phyloP scores from a whole-genome alignment of 768 basidiomycete species.

The Hygrocybe coccinea region DNA sequence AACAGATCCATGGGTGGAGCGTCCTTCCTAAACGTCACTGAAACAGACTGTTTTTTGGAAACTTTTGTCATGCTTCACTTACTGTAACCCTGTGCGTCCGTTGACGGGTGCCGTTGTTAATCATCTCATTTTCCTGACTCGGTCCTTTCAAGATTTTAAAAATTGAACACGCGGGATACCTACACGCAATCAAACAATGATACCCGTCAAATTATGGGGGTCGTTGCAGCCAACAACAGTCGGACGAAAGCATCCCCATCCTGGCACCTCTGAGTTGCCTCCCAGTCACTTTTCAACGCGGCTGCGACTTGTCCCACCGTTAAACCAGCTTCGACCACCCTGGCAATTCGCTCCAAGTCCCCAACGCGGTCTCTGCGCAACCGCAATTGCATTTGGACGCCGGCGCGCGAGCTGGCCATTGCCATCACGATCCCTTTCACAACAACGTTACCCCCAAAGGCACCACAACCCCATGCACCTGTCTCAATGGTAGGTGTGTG shows the following conservation, averaged over 20 bases:
- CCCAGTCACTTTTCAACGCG: not conserved
- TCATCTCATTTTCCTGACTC: no score
- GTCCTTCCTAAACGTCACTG: not conserved
- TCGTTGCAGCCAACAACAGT: not conserved
- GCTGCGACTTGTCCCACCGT: not conserved
- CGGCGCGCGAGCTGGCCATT: slow-evolving; percentile 26
- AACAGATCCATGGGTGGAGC: slow-evolving; percentile 47
- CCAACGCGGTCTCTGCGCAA: not conserved
- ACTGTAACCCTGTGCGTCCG: no score
- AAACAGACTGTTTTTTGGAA: not conserved
- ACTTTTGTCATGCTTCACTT: no score
- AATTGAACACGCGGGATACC: no score
- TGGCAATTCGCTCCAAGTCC: not conserved
- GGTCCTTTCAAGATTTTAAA: no score
- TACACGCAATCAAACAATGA: no score
- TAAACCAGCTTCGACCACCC: not conserved
- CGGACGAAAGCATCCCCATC: not conserved
- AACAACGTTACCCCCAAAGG: slow-evolving; percentile 31
- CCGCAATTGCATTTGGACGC: slow-evolving; percentile 19
- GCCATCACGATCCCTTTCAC: slow-evolving; percentile 29
- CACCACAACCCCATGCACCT: slow-evolving; percentile 33
- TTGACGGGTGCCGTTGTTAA: no score
- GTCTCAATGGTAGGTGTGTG: slow-evolving; percentile 4
- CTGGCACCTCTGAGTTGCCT: not conserved
- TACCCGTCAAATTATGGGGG: not conserved